Percentiles rank a stretch among this genome's conserved stretches.
Conservation (phyloP, 257 asterid species). For the Nicotiana benthamiana region DNA sequence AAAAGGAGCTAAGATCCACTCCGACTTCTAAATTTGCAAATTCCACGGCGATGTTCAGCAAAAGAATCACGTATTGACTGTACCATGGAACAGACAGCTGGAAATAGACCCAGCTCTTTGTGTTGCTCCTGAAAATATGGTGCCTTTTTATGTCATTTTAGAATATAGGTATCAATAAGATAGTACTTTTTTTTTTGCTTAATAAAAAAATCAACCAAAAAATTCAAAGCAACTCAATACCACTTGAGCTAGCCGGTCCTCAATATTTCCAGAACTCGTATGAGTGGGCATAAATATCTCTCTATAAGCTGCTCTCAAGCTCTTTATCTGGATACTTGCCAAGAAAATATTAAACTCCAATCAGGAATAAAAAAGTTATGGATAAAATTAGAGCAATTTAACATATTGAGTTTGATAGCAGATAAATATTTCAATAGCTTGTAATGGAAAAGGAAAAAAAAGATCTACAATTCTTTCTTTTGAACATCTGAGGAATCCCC, state of each 20-base stretch:
- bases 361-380: neutral
- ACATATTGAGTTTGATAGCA: neutral
- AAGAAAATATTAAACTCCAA: conserved; percentile 3
- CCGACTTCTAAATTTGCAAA: conserved; percentile 73
- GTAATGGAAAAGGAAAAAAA: neutral
- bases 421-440: neutral
- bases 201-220: neutral
- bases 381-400: neutral
- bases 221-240: conserved; percentile 29
- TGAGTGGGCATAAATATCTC: conserved; percentile 58
- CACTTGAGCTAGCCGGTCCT: conserved; percentile 67
- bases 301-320: conserved; percentile 79
- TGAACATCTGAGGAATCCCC: too few species aligned
- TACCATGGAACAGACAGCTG: conserved; percentile 50
- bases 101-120: conserved; percentile 37
- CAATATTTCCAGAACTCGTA: conserved; percentile 36
- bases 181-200: too few species aligned
- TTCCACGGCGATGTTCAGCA: conserved; percentile 66
- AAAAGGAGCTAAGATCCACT: conserved; percentile 22
- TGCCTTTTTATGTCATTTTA: neutral
- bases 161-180: neutral
- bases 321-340: conserved; percentile 44
- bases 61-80: conserved; percentile 72
- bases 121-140: conserved; percentile 50
- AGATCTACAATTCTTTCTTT: neutral